Evolutionary conservation across 164 flowering plant species (phyloP), one percentile per base, ranked within the genome.

Genomic region (Platanus orientalis): DNA sequence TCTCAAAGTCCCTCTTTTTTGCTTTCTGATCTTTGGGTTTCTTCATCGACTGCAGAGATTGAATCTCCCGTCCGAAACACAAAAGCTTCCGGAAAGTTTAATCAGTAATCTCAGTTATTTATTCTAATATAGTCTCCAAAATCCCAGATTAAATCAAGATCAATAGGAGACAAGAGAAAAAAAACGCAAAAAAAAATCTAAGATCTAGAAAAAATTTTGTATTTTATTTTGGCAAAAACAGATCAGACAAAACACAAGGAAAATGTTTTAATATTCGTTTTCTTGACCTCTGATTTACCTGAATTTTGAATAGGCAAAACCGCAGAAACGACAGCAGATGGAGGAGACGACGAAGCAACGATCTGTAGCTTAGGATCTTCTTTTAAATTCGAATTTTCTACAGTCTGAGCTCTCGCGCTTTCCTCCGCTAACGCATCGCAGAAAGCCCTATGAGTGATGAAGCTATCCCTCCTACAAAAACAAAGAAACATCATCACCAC

Each of bases 371-470:
- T 70, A 12, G 36, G 39, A 32, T 70, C 69, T 26, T 64, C 70
- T 2, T 75, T 74, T 1, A 62, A 27, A 7, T 17, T 69, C 45
- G 61, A 44, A 26, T 56, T 48, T 7, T 40, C 36, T 0, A 57
- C 66, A 7, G 65, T 17, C 14, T 57, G 63, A 12, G 80, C 65
- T 65, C 63, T 78, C 20, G 84, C 78, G 57, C 83, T 80, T 42
- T 69, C 71, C 40, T 62, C 71, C 13, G 71, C 71, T 30, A 69
- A 69, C 1, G 71, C 71, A 61, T 69, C 71, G 26, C 71, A 89
- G 53, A 89, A 89, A 2, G 96, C 93, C 47, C 96, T 77, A 27
- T 89, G 96, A 23, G 96, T 87, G 10, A 84, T 75, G 61, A 89
- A 89, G 66, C 91, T 89, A 76, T 89, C 96, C 76, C 88, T 87